These are phyloP conservation scores for Dothideomycetes sp. DNA, from an alignment of 2,329 filamentous ascomycete genomes.

Conservation along the genomic window DNA sequence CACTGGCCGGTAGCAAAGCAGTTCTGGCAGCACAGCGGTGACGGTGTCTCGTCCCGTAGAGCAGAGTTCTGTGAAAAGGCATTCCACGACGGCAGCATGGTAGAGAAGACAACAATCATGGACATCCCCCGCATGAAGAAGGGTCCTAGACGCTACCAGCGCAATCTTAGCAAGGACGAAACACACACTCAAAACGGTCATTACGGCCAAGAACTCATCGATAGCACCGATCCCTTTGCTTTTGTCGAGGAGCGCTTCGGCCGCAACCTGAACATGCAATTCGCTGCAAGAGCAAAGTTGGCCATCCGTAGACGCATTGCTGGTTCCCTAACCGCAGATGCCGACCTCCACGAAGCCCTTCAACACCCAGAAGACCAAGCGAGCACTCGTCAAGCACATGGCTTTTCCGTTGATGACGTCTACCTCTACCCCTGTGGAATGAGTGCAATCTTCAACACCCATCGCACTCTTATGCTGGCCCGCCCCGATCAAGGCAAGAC, in stretches of 20 bases:
- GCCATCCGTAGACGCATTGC: conserved; percentile 83
- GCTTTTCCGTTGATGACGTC: conserved; percentile 74
- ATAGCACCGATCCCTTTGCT: conserved; percentile 56
- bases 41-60: conserved; percentile 80
- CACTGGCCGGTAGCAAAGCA: conserved; percentile 69
- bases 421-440: conserved; percentile 85
- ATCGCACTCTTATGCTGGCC: conserved; percentile 58
- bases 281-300: conserved; percentile 71
- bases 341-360: conserved; percentile 52
- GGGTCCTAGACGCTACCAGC: conserved; percentile 73
- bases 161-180: conserved; percentile 37
- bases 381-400: conserved; percentile 37
- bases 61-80: conserved; percentile 79
- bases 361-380: conserved; percentile 28
- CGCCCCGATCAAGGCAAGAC: conserved; percentile 47
- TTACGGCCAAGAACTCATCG: conserved; percentile 12
- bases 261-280: conserved; percentile 70
- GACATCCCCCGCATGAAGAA: conserved; percentile 40
- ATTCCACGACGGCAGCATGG: conserved; percentile 57
- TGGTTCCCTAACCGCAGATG: conserved; percentile 65
- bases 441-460: conserved; percentile 87
- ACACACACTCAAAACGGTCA: conserved; percentile 14
- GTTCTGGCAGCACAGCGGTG: conserved; percentile 95
- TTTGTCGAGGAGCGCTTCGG: conserved; percentile 95
- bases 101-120: conserved; percentile 33